phyloP scores from a whole-genome alignment of 345 rosid species.

The Syzygium grande region DNA sequence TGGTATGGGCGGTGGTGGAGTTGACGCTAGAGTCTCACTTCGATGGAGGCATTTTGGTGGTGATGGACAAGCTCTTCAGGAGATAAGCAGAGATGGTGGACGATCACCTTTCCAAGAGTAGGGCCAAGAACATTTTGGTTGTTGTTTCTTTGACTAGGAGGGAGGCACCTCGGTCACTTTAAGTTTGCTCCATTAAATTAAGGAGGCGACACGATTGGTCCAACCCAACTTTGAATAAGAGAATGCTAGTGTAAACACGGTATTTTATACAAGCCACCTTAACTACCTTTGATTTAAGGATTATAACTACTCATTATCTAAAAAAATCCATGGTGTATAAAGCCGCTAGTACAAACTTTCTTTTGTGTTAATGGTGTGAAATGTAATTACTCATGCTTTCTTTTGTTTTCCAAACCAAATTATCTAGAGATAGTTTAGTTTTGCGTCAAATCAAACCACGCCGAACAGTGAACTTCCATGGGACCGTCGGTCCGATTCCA shows the following conservation, averaged over 20 bases:
- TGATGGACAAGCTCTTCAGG: slow-evolving; percentile 5
- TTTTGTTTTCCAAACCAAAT: neutral
- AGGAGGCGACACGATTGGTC: neutral
- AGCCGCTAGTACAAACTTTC: neutral
- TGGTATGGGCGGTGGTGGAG: slow-evolving; percentile 67
- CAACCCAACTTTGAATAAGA: neutral
- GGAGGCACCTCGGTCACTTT: neutral
- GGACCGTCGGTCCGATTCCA: no score
- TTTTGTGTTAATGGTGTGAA: neutral
- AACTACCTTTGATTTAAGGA: neutral
- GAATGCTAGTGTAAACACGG: neutral
- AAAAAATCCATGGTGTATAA: neutral
- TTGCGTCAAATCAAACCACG: neutral
- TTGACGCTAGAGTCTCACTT: slow-evolving; percentile 51
- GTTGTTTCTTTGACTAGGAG: slow-evolving; percentile 34
- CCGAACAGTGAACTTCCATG: neutral
- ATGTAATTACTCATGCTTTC: neutral
- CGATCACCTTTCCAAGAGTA: slow-evolving; percentile 20
- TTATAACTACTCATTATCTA: neutral
- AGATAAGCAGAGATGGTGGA: slow-evolving; percentile 1
- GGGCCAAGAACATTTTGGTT: slow-evolving; percentile 21
- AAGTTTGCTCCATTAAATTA: neutral
- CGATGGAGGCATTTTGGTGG: slow-evolving; percentile 13
- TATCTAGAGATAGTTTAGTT: neutral
- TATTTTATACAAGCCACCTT: neutral